Evolutionary conservation across 257 asterid species (phyloP), one percentile per base, ranked within the genome.

Genomic region (Solanum chaucha): DNA sequence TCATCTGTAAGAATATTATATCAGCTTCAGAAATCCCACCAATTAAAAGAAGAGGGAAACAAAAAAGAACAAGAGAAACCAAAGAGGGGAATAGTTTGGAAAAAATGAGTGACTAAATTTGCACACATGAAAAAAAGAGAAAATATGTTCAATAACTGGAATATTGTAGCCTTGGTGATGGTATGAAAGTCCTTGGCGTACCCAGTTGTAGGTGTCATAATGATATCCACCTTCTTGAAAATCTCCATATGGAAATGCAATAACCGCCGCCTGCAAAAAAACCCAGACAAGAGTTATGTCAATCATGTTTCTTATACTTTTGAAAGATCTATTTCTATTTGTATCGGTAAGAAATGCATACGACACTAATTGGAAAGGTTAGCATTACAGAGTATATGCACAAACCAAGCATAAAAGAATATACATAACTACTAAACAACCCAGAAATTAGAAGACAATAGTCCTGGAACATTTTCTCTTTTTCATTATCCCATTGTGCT

Each of bases 161-260:
- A 75, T 75, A 40, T 10, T 20, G 8, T 74, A 36, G 58, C 83
- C 51, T 40, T 40, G 59, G 59, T 40, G 83, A 75, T 40, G 20
- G 34, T 36, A n/a, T 67, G 35, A 6, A 68, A 68, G 38, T 68
- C 12, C 58, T 38, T 86, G 85, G 19, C 94, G 26, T 94, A 95
- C 99, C 98, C 98, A 1, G 98, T 93, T 70, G 98, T 97, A 67
- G 99, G 98, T 88, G 98, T 94, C 87, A 97, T 94, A 89, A 97
- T 94, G 83, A 95, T 92, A 89, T 97, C 98, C 90, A 94, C 99
- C 99, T 92, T 90, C 87, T 93, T 94, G 85, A 95, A 92, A 35
- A 35, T 35, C 38, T 35, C 38, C 38, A 35, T 35, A 35, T 5
- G 38, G 38, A 35, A 35, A 35, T 94, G 67, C 99, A 97, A 94